Evolutionary conservation across 2,329 filamentous ascomycete species (phyloP).

Genomic region (Ophiostoma piceae): DNA sequence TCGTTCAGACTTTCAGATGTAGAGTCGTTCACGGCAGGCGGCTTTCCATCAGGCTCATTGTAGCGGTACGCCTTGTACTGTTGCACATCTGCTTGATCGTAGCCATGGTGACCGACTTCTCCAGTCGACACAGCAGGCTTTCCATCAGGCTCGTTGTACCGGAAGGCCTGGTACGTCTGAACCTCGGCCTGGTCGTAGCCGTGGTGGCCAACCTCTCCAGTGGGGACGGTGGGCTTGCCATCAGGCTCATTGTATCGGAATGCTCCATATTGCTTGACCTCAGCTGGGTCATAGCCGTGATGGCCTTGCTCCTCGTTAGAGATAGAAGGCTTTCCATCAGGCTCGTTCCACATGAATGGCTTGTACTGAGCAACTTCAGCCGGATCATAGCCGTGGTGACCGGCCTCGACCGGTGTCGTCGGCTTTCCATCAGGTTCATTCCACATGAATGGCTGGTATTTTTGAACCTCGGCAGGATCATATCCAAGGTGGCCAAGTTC

Average conservation of each 20-base stretch:
- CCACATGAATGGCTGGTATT: conserved; percentile 28
- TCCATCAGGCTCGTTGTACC: conserved; percentile 27
- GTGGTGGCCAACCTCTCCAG: conserved; percentile 25
- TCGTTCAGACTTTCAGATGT: conserved; percentile 37
- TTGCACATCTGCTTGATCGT: conserved; percentile 25
- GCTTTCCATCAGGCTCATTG: conserved; percentile 34
- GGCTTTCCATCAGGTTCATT: conserved; percentile 28
- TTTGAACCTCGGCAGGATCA: conserved; percentile 24
- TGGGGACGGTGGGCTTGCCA: conserved; percentile 29
- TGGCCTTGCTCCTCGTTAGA: conserved; percentile 27
- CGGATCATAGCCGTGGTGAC: conserved; percentile 23
- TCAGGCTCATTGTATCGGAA: conserved; percentile 33
- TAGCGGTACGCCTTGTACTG: conserved; percentile 34
- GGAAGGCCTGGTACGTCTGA: conserved; percentile 27
- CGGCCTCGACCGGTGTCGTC: conserved; percentile 31
- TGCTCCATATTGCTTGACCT: conserved; percentile 27
- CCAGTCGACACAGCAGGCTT: conserved; percentile 33
- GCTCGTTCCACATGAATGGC: conserved; percentile 28
- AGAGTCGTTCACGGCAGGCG: conserved; percentile 29
- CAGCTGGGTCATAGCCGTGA: conserved; percentile 21
- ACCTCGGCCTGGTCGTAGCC: conserved; percentile 25
- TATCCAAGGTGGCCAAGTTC: conserved; percentile 25
- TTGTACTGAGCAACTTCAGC: conserved; percentile 27
- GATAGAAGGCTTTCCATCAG: conserved; percentile 29
- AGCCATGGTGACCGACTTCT: conserved; percentile 19